Evolutionary conservation across 331 rosid genomes (phyloP).

Genomic region (Quercus phellos): DNA sequence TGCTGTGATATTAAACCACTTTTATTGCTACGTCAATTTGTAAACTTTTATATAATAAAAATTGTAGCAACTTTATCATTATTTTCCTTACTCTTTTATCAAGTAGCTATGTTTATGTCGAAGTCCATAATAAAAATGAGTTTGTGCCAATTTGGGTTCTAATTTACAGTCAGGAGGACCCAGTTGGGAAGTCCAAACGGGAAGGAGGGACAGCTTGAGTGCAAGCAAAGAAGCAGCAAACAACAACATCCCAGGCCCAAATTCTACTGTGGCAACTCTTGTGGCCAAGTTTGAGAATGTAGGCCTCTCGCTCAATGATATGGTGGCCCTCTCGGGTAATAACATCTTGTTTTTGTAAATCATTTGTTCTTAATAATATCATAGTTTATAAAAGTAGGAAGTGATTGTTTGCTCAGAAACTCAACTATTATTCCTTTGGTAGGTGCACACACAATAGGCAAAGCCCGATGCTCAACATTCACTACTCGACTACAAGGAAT

Average conservation of each 20-base stretch:
- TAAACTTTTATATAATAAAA: too few relatives aligned
- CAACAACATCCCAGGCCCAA: conserved; percentile 72
- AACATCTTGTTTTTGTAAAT: background rate
- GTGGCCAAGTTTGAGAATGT: conserved; percentile 57
- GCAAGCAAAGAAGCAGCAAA: conserved; percentile 64
- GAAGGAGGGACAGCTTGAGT: conserved; percentile 61
- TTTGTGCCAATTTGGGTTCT: background rate
- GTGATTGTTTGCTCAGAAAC: background rate
- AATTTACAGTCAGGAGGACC: conserved; percentile 75
- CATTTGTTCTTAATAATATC: background rate
- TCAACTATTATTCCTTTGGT: background rate
- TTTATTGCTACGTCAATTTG: too few relatives aligned
- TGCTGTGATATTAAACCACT: too few relatives aligned
- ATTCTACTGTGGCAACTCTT: conserved; percentile 62
- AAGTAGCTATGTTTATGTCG: background rate
- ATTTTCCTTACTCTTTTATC: too few relatives aligned
- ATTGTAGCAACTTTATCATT: too few relatives aligned
- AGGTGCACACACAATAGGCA: conserved; percentile 88
- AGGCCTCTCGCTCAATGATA: conserved; percentile 56
- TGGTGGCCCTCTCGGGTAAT: conserved; percentile 84
- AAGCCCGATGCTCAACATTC: conserved; percentile 71
- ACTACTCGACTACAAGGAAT: conserved; percentile 40
- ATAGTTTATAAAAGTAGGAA: background rate
- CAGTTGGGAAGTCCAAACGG: conserved; percentile 69
- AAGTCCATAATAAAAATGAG: background rate